phyloP scores from a whole-genome alignment of 2,329 filamentous ascomycete species.

The Fonsecaea erecta region DNA sequence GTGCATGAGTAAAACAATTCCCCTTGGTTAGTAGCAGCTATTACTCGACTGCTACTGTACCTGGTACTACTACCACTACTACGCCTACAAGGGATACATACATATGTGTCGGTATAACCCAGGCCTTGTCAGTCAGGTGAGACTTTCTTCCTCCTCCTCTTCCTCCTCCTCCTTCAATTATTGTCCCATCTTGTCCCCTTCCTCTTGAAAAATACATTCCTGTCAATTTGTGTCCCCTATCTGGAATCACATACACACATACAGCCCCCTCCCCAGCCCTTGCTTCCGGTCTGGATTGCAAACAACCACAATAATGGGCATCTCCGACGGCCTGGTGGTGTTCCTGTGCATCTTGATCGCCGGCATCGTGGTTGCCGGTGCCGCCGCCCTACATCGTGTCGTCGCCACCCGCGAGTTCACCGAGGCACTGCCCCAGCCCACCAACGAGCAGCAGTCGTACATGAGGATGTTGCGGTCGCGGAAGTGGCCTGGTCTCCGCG shows the following conservation, averaged over 20 bases:
- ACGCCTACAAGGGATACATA: too few species aligned
- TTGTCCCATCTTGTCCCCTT: background rate
- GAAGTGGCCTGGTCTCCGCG: constrained; percentile 12
- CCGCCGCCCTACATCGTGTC: constrained; percentile 25
- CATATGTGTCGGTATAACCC: too few species aligned
- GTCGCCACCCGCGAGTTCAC: constrained; percentile 7
- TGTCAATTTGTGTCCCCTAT: background rate
- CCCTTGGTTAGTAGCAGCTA: too few species aligned
- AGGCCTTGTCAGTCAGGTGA: background rate
- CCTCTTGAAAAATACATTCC: background rate
- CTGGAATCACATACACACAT: too few species aligned
- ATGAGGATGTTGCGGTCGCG: constrained; percentile 26
- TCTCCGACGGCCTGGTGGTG: constrained; percentile 24
- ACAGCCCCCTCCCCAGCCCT: background rate
- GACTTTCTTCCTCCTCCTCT: background rate
- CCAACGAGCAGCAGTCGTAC: constrained; percentile 22
- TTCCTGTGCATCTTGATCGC: constrained; percentile 24
- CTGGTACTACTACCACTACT: too few species aligned
- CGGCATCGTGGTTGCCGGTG: constrained; percentile 22
- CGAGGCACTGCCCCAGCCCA: constrained; percentile 1
- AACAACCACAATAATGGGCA: constrained; percentile 20
- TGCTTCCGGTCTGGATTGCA: background rate
- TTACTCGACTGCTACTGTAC: too few species aligned
- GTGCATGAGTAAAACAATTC: too few species aligned
- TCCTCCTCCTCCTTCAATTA: too few species aligned